phyloP scores from a whole-genome alignment of 192 early-diverging fungal genomes.

The Backusella westeae region DNA sequence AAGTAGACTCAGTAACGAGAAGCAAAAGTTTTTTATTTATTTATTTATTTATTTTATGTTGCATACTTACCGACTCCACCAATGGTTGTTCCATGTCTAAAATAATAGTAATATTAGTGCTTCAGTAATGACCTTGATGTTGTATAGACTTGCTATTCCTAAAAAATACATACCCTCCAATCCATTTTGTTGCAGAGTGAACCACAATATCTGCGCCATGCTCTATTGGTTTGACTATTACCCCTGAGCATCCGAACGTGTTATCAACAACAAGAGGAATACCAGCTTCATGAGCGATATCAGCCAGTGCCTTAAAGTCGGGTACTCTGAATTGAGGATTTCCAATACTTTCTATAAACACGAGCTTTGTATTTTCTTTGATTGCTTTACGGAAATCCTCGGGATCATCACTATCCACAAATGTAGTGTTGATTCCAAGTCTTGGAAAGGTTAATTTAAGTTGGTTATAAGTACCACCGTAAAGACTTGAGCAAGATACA shows the following conservation, averaged over 20 bases:
- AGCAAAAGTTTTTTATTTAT: too few relatives aligned
- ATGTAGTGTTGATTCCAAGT: slow-evolving; percentile 80
- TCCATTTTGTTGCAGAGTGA: slow-evolving; percentile 94
- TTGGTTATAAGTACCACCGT: slow-evolving; percentile 79
- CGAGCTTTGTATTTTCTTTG: slow-evolving; percentile 85
- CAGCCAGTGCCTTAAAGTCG: slow-evolving; percentile 80
- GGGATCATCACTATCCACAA: slow-evolving; percentile 72
- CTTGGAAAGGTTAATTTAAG: slow-evolving; percentile 84
- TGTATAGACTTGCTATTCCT: background rate
- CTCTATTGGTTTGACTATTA: slow-evolving; percentile 67
- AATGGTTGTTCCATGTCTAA: slow-evolving; percentile 88
- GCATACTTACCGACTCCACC: slow-evolving; percentile 67
- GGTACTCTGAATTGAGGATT: slow-evolving; percentile 91
- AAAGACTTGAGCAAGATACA: slow-evolving; percentile 75
- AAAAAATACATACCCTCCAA: slow-evolving; percentile 41
- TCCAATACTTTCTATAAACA: slow-evolving; percentile 90
- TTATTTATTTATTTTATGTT: background rate
- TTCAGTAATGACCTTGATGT: background rate
- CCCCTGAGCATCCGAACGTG: too few relatives aligned
- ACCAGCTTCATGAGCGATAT: slow-evolving; percentile 78
- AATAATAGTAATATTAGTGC: slow-evolving; percentile 37
- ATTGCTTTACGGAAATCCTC: slow-evolving; percentile 76
- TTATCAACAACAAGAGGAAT: slow-evolving; percentile 60
- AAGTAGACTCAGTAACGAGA: background rate
- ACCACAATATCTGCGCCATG: slow-evolving; percentile 97